phyloP scores from a whole-genome alignment of 345 rosid species.

The Populus ilicifolia region DNA sequence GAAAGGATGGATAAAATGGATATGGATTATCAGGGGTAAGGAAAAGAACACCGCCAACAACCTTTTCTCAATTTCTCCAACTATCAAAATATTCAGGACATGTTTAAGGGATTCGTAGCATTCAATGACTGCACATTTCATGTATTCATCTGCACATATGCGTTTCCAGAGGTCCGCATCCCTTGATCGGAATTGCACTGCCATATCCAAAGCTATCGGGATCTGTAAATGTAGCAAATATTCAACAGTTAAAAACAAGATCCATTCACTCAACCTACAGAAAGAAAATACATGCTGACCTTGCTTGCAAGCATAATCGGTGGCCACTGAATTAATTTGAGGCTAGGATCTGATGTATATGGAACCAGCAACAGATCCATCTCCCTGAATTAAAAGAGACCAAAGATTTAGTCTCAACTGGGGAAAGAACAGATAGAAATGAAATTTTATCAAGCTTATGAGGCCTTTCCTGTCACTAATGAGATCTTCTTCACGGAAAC shows the following conservation, averaged over 20 bases:
- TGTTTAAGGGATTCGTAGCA: constrained; percentile 91
- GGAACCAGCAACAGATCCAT: constrained; percentile 96
- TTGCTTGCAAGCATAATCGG: constrained; percentile 97
- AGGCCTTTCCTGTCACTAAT: constrained; percentile 82
- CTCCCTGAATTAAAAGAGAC: constrained; percentile 57
- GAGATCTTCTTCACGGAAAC: constrained; percentile 99
- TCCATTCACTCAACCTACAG: neutral
- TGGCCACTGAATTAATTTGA: constrained; percentile 96
- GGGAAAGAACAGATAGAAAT: constrained; percentile 10
- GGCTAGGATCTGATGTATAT: constrained; percentile 84
- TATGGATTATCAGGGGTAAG: neutral
- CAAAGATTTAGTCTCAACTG: constrained; percentile 24
- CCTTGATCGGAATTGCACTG: constrained; percentile 69
- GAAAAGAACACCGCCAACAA: constrained; percentile 20
- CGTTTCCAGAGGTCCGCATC: constrained; percentile 96
- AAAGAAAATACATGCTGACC: constrained; percentile 39
- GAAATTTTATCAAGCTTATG: constrained; percentile 9
- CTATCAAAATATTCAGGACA: constrained; percentile 66
- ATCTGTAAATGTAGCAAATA: constrained; percentile 47
- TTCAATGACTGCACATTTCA: constrained; percentile 98
- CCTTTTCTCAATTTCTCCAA: constrained; percentile 97
- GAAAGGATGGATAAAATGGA: neutral
- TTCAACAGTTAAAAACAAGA: neutral
- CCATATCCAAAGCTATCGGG: constrained; percentile 93
- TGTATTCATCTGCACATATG: constrained; percentile 87